These are phyloP conservation scores for Zoysia pacifica DNA, from an alignment of 176 grass and related monocot species.

Conservation along the genomic window DNA sequence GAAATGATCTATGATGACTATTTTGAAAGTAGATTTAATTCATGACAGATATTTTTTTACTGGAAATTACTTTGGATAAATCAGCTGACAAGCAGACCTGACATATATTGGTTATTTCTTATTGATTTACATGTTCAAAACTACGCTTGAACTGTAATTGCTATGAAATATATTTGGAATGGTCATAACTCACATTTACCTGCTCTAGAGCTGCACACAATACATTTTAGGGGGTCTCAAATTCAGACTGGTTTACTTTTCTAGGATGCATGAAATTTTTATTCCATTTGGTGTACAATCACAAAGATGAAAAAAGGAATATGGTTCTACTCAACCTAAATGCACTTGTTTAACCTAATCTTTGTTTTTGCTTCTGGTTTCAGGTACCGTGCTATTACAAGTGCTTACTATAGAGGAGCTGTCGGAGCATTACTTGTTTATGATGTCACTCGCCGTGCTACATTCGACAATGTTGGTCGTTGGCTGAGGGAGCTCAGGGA, in stretches of 20 bases:
- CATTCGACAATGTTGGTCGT: slow-evolving; percentile 57
- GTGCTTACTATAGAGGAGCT: slow-evolving; percentile 75
- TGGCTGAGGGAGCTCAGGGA: slow-evolving; percentile 73
- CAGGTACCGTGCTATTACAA: slow-evolving; percentile 79
- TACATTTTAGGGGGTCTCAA: background rate
- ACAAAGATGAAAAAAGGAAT: background rate
- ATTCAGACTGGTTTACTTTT: background rate
- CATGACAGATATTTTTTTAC: background rate
- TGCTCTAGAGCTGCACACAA: background rate
- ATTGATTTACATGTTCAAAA: background rate
- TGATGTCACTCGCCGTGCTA: slow-evolving; percentile 63
- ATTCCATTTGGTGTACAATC: background rate
- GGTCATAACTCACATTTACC: background rate
- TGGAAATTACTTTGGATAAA: background rate
- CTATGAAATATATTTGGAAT: background rate
- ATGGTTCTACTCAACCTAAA: background rate
- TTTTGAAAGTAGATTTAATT: background rate
- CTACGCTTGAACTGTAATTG: background rate
- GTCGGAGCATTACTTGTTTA: slow-evolving; percentile 72
- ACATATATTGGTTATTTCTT: background rate
- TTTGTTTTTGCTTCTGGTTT: background rate
- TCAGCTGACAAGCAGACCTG: background rate
- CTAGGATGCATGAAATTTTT: background rate
- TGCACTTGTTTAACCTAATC: background rate
- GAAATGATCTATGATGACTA: background rate